Evolutionary conservation across 2,329 filamentous ascomycete genomes (phyloP), one percentile per base, ranked within the genome.

Genomic region (Cladosporium velox): DNA sequence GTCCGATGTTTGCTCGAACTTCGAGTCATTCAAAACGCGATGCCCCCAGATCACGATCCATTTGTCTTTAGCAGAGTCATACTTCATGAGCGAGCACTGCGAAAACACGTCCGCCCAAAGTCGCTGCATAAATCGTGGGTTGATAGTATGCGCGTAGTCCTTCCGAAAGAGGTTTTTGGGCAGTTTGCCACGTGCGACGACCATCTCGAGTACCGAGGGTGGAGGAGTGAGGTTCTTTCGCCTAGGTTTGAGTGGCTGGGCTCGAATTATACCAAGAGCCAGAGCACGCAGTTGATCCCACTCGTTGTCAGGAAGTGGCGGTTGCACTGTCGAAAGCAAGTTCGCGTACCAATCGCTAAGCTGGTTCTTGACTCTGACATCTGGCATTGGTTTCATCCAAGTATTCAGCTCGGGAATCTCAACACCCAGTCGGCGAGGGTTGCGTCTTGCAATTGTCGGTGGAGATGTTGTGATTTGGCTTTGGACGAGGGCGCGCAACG

Each of bases 301-400:
- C 59, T 84, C 82, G 0, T 72, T 67, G 12, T 72, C 68, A 0
- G 81, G 80, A 15, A 85, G 70, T 14, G 83, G 82, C 0, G 83
- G 79, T 6, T 81, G 74, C 2, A 83, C 68, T 21, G 75, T 74
- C 4, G 78, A 75, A 67, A 85, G 74, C 1, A 80, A 72, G 10
- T 76, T 70, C 2, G 79, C 79, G 69, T 82, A 83, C 78, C 80
- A 83, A 38, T 77, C 72, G 38, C 75, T 72, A 7, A 79, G 77
- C 65, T 80, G 74, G 65, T 83, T 84, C 49, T 76, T 75, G 10
- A 80, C 77, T 26, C 83, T 75, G 54, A 72, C 77, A 35, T 77
- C 70, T 4, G 83, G 82, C 78, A 84, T 81, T 1, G 81, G 78
- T 6, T 79, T 77, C 59, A 75, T 72, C 81, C 82, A 84, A 21